A percentile compares a stretch with the other conserved stretches of the same genome.
These are phyloP conservation scores for Kodamaea leandrae DNA, from an alignment of 805 yeast species.

Conservation along the genomic window DNA sequence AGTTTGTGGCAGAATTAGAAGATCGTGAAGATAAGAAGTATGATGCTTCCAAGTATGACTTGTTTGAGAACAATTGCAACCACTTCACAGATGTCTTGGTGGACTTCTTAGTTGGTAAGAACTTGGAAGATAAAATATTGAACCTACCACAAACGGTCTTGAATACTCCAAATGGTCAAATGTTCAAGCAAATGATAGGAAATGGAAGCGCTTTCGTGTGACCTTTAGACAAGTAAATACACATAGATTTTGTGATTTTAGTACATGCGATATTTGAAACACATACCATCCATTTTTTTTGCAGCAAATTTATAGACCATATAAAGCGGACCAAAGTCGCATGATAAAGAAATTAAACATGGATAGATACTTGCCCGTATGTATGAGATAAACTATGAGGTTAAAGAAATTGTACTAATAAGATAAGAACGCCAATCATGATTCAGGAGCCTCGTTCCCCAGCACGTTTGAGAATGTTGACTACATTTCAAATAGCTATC, in stretches of 20 bases:
- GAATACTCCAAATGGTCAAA: constrained; percentile 34
- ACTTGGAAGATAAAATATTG: constrained; percentile 52
- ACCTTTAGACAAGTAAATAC: neutral
- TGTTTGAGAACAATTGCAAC: constrained; percentile 65
- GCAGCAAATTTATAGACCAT: neutral
- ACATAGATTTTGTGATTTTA: neutral
- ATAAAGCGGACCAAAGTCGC: neutral
- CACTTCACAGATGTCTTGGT: constrained; percentile 59
- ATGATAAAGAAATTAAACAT: no score
- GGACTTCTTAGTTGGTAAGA: constrained; percentile 56
- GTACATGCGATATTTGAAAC: neutral
- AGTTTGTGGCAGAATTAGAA: constrained; percentile 49
- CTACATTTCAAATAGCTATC: neutral
- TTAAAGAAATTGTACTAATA: no score
- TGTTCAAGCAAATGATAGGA: constrained; percentile 34
- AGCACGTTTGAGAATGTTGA: neutral
- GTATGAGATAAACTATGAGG: neutral
- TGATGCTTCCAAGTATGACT: constrained; percentile 48
- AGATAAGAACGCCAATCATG: neutral
- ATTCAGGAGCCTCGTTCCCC: neutral
- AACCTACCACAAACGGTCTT: constrained; percentile 52
- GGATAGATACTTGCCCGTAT: neutral
- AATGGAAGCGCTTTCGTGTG: constrained; percentile 13
- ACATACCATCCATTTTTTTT: neutral
- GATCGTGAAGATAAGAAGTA: constrained; percentile 39